Base-by-base conservation (phyloP, 768 basidiomycete species). In the Podaxis sp. region DNA sequence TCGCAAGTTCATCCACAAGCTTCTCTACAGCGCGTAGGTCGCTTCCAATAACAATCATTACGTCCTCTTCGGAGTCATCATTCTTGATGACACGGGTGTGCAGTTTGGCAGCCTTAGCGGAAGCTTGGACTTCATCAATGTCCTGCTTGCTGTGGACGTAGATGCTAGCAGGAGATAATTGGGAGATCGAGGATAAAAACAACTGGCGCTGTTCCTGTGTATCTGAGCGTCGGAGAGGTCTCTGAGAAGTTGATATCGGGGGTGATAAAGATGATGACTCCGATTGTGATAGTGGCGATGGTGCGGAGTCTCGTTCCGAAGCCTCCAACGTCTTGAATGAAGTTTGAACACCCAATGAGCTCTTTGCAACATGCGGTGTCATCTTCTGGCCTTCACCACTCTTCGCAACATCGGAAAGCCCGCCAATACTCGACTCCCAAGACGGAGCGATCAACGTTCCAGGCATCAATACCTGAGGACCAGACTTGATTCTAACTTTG, bases 1-100 rank as follows among this genome's bases (percentile, higher is more conserved):
- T 66, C 60, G 73, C 71, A 32, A 78, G 66, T 51, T 72, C 74
- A 1, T 69, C 65, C 21, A 70, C 72, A 62, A 81, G 69, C 58
- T 63, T 72, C 62, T 81, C 69, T 13, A 85, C 79, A 2, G 79
- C 78, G 25, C 70, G 67, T n/a, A 76, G 71, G 21, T 84, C 78
- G n/a, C 74, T 74, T 32, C 84, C 85, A n/a, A 86, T 68, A 47
- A 86, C 72, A 16, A 87, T 72, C 63, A 83, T 73, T n/a, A 73
- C 79, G 28, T 81, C 71, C 25, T 69, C 66, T 61, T 77, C 73
- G n/a, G 70, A 71, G 48, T 74, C 70, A n/a, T 69, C 67, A 47
- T 71, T 72, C 62, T 69, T 68, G 59, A 83, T 74, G 13, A 77
- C 66, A 42, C 77, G 75, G n/a, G 77, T 69, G 62, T 73, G 67